Percentiles rank a stretch among this genome's conserved stretches.
These are phyloP conservation scores for Penicillium carneum DNA, from an alignment of 2,329 filamentous ascomycete species.

Conservation along the genomic window DNA sequence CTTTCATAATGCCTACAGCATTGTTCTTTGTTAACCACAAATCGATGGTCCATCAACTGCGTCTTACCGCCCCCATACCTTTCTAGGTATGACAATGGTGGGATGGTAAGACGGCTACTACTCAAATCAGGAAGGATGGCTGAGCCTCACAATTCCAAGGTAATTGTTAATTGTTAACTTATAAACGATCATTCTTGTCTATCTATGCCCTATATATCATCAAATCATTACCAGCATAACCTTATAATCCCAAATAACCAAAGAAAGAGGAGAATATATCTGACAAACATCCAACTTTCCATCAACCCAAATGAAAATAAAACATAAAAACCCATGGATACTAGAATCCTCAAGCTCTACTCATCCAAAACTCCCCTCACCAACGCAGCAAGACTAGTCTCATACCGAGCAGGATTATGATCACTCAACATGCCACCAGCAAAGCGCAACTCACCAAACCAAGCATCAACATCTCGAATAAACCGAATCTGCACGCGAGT, in stretches of 20 bases:
- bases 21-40: background rate
- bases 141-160: background rate
- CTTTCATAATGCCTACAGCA: no score
- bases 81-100: no score
- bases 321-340: no score
- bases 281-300: background rate
- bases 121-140: background rate
- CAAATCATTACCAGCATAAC: background rate
- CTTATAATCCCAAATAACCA: background rate
- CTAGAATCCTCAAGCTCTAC: conserved; percentile 26
- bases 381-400: conserved; percentile 71
- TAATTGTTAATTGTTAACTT: no score
- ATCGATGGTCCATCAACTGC: background rate
- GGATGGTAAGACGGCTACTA: background rate
- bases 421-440: conserved; percentile 77
- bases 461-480: conserved; percentile 72
- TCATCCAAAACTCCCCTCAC: conserved; percentile 55
- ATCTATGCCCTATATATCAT: conserved; percentile 2
- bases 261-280: background rate
- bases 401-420: conserved; percentile 77
- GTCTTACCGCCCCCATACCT: background rate
- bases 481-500: conserved; percentile 74
- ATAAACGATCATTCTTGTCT: background rate
- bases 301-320: background rate
- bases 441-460: conserved; percentile 75